Evolutionary conservation across 768 basidiomycete genomes (phyloP).

Genomic region (Serendipita vermifera): DNA sequence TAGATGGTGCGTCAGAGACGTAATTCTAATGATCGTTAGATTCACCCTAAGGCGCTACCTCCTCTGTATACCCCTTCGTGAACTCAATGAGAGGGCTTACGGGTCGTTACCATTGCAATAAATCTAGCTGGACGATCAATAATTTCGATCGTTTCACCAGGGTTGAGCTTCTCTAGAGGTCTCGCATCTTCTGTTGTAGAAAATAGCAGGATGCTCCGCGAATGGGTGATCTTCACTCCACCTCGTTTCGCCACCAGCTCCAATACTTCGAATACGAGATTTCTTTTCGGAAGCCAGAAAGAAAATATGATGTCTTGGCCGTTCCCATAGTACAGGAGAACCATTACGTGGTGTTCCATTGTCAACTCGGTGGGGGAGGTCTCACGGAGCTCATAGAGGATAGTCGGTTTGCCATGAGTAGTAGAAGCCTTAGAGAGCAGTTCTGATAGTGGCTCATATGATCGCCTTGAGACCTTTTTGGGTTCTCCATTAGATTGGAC

Average conservation of each 20-base stretch:
- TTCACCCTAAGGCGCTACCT: no score
- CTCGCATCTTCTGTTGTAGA: slow-evolving; percentile 88
- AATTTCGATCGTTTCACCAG: slow-evolving; percentile 94
- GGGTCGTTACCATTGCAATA: no score
- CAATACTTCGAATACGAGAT: slow-evolving; percentile 76
- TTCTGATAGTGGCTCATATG: slow-evolving; percentile 86
- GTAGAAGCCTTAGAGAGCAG: slow-evolving; percentile 85
- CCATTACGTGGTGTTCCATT: slow-evolving; percentile 88
- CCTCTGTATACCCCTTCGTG: no score
- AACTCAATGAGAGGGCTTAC: no score
- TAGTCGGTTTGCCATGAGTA: slow-evolving; percentile 70
- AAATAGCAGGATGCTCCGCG: slow-evolving; percentile 85
- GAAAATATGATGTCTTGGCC: slow-evolving; percentile 83
- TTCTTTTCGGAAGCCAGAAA: slow-evolving; percentile 95
- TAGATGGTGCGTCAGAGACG: no score
- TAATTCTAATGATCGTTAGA: no score
- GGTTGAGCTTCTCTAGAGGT: slow-evolving; percentile 83
- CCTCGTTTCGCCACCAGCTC: slow-evolving; percentile 78
- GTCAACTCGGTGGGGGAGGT: slow-evolving; percentile 97
- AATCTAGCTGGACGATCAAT: no score
- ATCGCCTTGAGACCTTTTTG: slow-evolving; percentile 83
- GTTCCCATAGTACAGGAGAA: slow-evolving; percentile 94
- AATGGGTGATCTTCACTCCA: slow-evolving; percentile 62
- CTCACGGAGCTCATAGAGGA: slow-evolving; percentile 91
- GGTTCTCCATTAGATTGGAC: slow-evolving; percentile 78